Percentiles rank a stretch among this genome's conserved stretches.
These are phyloP conservation scores for Ampelocalamus luodianensis DNA, from an alignment of 176 grass and related monocot species.

Conservation along the genomic window DNA sequence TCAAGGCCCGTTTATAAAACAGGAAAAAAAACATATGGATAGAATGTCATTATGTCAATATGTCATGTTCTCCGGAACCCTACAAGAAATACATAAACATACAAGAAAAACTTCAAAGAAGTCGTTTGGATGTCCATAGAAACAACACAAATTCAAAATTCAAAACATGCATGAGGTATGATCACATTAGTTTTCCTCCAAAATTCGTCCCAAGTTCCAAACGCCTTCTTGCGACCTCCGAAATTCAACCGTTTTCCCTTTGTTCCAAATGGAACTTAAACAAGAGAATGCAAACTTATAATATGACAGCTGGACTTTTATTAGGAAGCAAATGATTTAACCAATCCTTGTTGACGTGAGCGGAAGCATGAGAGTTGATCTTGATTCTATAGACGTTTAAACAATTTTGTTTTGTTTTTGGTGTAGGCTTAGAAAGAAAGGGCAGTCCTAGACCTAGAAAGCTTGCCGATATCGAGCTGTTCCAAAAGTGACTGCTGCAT, in stretches of 20 bases:
- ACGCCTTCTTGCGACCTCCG: not conserved
- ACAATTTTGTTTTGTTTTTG: not conserved
- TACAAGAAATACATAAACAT: not conserved
- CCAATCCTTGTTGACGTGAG: not conserved
- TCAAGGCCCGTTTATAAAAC: not conserved
- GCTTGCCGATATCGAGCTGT: not conserved
- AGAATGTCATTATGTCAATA: not conserved
- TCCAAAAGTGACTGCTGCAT: conserved; percentile 25
- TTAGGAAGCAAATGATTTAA: not conserved
- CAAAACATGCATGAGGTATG: not conserved
- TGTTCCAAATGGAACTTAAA: not conserved
- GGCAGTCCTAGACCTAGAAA: conserved; percentile 16
- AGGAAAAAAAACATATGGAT: not conserved
- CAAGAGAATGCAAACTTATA: not conserved
- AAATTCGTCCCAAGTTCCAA: not conserved
- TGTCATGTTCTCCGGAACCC: not conserved
- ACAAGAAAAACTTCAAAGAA: not conserved
- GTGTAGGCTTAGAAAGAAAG: not conserved
- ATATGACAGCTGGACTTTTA: not conserved
- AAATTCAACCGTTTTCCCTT: not conserved
- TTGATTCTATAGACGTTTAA: too few relatives aligned
- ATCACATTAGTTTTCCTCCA: not conserved
- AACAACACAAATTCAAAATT: not conserved
- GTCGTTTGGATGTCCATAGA: not conserved
- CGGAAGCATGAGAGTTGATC: too few relatives aligned